A percentile compares a stretch with the other conserved stretches of the same genome.
These are phyloP conservation scores for Thielaviopsis ethacetica DNA, from an alignment of 2,329 filamentous ascomycete genomes.

Conservation along the genomic window DNA sequence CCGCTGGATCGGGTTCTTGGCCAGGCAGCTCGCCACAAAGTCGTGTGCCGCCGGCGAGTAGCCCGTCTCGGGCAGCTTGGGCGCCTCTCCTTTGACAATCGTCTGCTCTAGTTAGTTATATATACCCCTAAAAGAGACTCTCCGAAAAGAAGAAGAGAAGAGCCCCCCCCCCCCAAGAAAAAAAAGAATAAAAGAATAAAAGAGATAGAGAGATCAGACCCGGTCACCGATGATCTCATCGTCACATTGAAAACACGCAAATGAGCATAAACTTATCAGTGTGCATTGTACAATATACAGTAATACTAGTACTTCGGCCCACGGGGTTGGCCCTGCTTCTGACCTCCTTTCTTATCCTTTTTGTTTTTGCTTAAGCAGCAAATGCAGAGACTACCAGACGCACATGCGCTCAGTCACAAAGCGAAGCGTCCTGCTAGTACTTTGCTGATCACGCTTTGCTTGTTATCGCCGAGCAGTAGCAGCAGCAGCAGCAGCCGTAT, in stretches of 20 bases:
- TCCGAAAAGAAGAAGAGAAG: too few species aligned
- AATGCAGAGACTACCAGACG: too few species aligned
- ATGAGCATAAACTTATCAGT: background rate
- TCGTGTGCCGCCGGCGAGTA: constrained; percentile 69
- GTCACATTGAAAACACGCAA: background rate
- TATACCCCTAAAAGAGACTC: too few species aligned
- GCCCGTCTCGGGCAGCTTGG: constrained; percentile 60
- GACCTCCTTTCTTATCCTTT: background rate
- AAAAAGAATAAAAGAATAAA: background rate
- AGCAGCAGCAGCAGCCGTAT: too few species aligned
- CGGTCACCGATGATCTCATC: background rate
- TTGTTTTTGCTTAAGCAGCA: background rate
- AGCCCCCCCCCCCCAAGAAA: background rate
- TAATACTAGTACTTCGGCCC: too few species aligned
- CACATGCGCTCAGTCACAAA: too few species aligned
- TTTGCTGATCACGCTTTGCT: too few species aligned
- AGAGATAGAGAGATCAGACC: too few species aligned
- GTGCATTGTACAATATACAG: too few species aligned
- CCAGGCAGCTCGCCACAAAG: constrained; percentile 78
- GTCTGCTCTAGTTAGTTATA: constrained; percentile 40
- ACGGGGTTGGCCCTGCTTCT: background rate
- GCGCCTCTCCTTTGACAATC: constrained; percentile 94
- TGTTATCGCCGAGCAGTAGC: too few species aligned
- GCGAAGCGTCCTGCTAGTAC: background rate
- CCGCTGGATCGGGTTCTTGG: constrained; percentile 83